A percentile compares a stretch with the other conserved stretches of the same genome.
These are phyloP conservation scores for Alliaria petiolata DNA, from an alignment of 345 rosid species.

Conservation along the genomic window DNA sequence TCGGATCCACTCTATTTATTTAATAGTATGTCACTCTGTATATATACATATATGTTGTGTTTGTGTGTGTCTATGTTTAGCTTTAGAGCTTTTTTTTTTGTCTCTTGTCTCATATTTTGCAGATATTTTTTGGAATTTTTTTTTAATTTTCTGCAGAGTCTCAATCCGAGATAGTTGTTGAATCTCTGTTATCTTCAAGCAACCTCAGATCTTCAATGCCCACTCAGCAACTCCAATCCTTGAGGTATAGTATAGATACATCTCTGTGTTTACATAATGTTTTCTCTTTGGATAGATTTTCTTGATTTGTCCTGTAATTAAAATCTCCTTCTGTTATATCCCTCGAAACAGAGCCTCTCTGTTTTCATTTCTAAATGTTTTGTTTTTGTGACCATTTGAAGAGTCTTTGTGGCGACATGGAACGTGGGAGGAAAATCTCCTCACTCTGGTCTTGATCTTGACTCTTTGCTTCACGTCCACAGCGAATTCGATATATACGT, in stretches of 20 bases:
- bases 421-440: slow-evolving; percentile 96
- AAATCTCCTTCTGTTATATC: not conserved
- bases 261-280: not conserved
- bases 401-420: slow-evolving; percentile 97
- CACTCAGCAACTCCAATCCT: slow-evolving; percentile 45
- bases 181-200: slow-evolving; percentile 42
- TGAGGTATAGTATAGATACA: slow-evolving; percentile 43
- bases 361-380: slow-evolving; percentile 9
- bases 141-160: slow-evolving; percentile 42
- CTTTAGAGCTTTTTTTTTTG: not conserved
- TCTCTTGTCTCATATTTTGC: not conserved
- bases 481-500: slow-evolving; percentile 72
- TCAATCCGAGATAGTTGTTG: slow-evolving; percentile 39
- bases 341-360: slow-evolving; percentile 6
- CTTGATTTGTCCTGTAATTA: not conserved
- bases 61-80: not conserved
- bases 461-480: slow-evolving; percentile 58
- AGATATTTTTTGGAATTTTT: not conserved
- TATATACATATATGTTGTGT: not conserved
- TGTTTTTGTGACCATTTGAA: slow-evolving; percentile 22
- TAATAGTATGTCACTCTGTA: slow-evolving; percentile 15
- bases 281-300: not conserved
- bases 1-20: slow-evolving; percentile 27
- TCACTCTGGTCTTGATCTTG: slow-evolving; percentile 52
- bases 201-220: slow-evolving; percentile 39